phyloP scores from a whole-genome alignment of 192 early-diverging fungal species.

The Geranomyces variabilis region DNA sequence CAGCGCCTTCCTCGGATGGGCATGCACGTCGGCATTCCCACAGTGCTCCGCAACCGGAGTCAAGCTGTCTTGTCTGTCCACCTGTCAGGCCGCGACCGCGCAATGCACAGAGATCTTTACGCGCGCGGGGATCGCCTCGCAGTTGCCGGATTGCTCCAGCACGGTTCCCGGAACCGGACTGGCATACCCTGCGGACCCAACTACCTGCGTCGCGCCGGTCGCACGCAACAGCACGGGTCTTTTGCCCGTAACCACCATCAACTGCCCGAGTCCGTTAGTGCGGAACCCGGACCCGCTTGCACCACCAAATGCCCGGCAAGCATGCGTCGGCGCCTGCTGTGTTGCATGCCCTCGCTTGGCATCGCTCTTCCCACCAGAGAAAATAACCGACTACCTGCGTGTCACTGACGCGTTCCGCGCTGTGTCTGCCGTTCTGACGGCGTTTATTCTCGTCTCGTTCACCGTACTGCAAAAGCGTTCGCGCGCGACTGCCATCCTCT shows the following conservation, averaged over 20 bases:
- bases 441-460: conserved; percentile 13
- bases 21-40: conserved; percentile 16
- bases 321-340: conserved; percentile 22
- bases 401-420: conserved; percentile 23
- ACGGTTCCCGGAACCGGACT: neutral
- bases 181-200: neutral
- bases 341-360: conserved; percentile 13
- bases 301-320: neutral
- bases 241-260: neutral
- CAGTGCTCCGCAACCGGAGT: conserved; percentile 7
- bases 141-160: conserved; percentile 8
- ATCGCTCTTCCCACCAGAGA: conserved; percentile 10
- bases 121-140: neutral
- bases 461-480: neutral
- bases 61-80: conserved; percentile 7
- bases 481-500: neutral
- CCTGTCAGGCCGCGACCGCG: neutral
- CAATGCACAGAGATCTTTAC: conserved; percentile 7
- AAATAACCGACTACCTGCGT: neutral
- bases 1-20: conserved; percentile 3
- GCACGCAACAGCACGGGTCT: neutral
- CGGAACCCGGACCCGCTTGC: conserved; percentile 4
- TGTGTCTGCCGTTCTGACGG: conserved; percentile 9
- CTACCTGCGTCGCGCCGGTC: neutral
- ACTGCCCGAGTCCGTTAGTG: conserved; percentile 9